A percentile compares a stretch with the other conserved stretches of the same genome.
Conservation (phyloP, 345 rosid genomes). For the Camelina laxa region DNA sequence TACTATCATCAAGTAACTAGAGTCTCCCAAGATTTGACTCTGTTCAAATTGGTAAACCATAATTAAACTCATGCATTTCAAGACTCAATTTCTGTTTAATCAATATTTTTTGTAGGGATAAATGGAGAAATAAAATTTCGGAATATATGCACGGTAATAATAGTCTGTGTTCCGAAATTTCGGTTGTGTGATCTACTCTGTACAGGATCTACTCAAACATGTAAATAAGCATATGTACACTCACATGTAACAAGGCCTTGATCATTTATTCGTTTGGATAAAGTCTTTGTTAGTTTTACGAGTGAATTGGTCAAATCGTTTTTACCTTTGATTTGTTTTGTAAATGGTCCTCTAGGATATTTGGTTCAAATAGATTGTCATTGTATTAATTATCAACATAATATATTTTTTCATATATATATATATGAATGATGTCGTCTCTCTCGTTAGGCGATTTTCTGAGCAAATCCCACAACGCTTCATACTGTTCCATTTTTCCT, state of each 20-base stretch:
- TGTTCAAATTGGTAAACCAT: constrained; percentile 2
- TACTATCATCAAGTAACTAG: not conserved
- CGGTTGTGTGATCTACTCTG: not conserved
- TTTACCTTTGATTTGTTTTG: not conserved
- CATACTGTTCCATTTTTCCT: too few relatives aligned
- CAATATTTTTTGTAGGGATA: not conserved
- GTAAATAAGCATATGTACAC: not conserved
- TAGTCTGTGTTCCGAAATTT: not conserved
- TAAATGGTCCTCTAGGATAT: not conserved
- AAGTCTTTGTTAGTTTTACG: not conserved
- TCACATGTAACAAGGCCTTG: not conserved
- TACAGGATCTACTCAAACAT: not conserved
- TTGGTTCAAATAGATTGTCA: not conserved
- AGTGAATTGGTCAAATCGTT: not conserved
- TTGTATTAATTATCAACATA: too few relatives aligned
- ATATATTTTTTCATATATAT: too few relatives aligned
- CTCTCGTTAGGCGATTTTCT: too few relatives aligned
- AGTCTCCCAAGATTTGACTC: not conserved
- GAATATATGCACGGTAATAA: too few relatives aligned
- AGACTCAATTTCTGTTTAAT: not conserved
- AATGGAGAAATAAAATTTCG: not conserved
- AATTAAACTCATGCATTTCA: not conserved
- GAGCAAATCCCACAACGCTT: too few relatives aligned
- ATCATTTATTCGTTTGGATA: not conserved
- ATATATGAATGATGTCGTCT: too few relatives aligned